Evolutionary conservation across 495 filamentous ascomycete species (phyloP).

Genomic region (Penicillium mononematosum): DNA sequence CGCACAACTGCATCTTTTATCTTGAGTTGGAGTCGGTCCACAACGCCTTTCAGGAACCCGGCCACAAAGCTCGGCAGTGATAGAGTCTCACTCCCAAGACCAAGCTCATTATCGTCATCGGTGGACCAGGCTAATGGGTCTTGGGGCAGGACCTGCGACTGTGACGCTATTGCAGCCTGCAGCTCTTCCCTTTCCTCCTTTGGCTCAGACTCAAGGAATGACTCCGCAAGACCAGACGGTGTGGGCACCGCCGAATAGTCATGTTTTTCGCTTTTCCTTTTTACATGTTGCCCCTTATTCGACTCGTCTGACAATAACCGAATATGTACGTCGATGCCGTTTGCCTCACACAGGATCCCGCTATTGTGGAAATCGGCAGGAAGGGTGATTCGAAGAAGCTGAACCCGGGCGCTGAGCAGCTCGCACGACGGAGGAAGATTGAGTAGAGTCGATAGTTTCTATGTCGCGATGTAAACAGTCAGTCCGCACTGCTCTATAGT

Average conservation of each 20-base stretch:
- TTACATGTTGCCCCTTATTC: conserved; percentile 10
- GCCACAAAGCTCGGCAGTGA: conserved; percentile 80
- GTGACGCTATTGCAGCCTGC: conserved; percentile 70
- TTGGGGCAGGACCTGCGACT: conserved; percentile 48
- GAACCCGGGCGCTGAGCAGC: conserved; percentile 66
- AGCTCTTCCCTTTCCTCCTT: conserved; percentile 70
- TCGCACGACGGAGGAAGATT: conserved; percentile 67
- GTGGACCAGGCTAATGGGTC: conserved; percentile 49
- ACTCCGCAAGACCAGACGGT: conserved; percentile 80
- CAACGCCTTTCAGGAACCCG: conserved; percentile 76
- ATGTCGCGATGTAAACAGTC: conserved; percentile 17
- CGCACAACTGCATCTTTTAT: conserved; percentile 67
- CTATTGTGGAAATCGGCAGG: conserved; percentile 79
- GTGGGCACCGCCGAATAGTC: conserved; percentile 53
- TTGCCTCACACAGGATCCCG: conserved; percentile 71
- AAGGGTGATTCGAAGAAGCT: conserved; percentile 70
- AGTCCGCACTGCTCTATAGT: conserved; percentile 9
- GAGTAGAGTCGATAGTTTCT: conserved; percentile 75
- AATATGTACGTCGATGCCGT: conserved; percentile 71
- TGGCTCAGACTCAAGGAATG: conserved; percentile 81
- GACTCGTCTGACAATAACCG: conserved; percentile 38
- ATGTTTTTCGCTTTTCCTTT: conserved; percentile 6
- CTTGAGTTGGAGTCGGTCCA: conserved; percentile 72
- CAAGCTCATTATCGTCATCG: conserved; percentile 62
- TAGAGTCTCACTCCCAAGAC: conserved; percentile 68